A percentile compares a stretch with the other conserved stretches of the same genome.
Conservation (phyloP, 2,329 filamentous ascomycete genomes). For the Hypoxylon sp. region DNA sequence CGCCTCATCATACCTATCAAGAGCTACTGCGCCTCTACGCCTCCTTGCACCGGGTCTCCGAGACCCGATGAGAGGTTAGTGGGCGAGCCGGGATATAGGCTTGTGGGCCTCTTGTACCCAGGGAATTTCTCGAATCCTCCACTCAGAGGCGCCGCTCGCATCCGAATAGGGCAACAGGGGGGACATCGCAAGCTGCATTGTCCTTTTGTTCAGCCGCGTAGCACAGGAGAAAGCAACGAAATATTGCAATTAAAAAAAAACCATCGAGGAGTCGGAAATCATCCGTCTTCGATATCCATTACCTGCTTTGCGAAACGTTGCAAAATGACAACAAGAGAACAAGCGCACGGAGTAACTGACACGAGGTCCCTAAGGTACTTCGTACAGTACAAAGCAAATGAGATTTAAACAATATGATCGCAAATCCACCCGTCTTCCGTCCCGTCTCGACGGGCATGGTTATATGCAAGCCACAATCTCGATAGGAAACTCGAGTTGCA, state of each 20-base stretch:
- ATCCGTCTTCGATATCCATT: neutral
- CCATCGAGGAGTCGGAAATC: neutral
- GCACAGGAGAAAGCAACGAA: neutral
- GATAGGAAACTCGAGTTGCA: constrained; percentile 23
- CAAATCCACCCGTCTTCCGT: constrained; percentile 8
- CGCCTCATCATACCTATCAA: constrained; percentile 16
- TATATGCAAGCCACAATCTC: constrained; percentile 11
- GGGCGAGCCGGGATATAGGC: constrained; percentile 24
- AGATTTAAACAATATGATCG: constrained; percentile 23
- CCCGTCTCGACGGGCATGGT: constrained; percentile 4
- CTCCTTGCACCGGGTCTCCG: constrained; percentile 8
- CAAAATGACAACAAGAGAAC: constrained; percentile 29
- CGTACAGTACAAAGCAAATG: too few relatives aligned
- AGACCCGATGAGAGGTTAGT: constrained; percentile 27
- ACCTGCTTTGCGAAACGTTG: constrained; percentile 7
- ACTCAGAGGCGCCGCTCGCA: constrained; percentile 24
- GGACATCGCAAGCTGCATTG: constrained; percentile 32
- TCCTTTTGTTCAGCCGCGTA: constrained; percentile 38
- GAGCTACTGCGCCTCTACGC: neutral
- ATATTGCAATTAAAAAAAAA: constrained; percentile 10
- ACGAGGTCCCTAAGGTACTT: too few relatives aligned
- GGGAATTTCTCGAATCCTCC: constrained; percentile 16
- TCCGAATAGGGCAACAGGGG: constrained; percentile 35
- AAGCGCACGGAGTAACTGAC: neutral
- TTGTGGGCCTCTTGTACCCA: constrained; percentile 49